Evolutionary conservation across 2,329 filamentous ascomycete species (phyloP).

Genomic region (Pleomassaria siparia): DNA sequence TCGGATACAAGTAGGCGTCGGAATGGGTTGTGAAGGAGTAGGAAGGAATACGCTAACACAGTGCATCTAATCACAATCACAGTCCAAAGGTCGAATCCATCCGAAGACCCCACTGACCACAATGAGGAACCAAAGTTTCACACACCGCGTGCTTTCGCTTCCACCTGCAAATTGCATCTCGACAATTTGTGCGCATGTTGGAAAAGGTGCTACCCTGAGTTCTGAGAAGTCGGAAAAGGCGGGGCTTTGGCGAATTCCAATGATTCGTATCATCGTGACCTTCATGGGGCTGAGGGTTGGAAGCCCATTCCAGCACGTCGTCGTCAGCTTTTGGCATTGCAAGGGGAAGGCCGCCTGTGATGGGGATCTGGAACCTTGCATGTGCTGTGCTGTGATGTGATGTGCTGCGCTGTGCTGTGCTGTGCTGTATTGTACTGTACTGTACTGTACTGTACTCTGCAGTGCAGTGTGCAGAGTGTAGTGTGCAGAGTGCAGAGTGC

Average conservation of each 20-base stretch:
- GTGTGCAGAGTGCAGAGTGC: too few relatives aligned
- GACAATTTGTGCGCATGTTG: background rate
- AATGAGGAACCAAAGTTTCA: too few relatives aligned
- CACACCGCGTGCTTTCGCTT: background rate
- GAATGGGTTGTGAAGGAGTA: too few relatives aligned
- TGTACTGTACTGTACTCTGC: too few relatives aligned
- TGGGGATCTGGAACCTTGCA: constrained; percentile 9
- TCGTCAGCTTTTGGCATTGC: constrained; percentile 18
- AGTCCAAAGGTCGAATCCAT: background rate
- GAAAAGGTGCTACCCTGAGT: background rate
- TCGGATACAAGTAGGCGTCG: background rate
- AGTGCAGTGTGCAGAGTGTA: too few relatives aligned
- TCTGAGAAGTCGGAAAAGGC: background rate
- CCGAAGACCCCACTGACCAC: too few relatives aligned
- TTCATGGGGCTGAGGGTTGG: background rate
- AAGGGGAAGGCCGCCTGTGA: constrained; percentile 30
- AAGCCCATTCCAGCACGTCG: constrained; percentile 1
- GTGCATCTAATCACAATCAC: background rate
- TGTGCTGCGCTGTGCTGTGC: too few relatives aligned
- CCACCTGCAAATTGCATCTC: background rate
- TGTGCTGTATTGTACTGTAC: too few relatives aligned
- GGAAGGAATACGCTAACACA: background rate
- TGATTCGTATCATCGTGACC: background rate
- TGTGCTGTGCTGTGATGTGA: too few relatives aligned
- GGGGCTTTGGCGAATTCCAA: too few relatives aligned